Conservation (phyloP, 148 eudicot genomes). For the Fagopyrum esculentum region DNA sequence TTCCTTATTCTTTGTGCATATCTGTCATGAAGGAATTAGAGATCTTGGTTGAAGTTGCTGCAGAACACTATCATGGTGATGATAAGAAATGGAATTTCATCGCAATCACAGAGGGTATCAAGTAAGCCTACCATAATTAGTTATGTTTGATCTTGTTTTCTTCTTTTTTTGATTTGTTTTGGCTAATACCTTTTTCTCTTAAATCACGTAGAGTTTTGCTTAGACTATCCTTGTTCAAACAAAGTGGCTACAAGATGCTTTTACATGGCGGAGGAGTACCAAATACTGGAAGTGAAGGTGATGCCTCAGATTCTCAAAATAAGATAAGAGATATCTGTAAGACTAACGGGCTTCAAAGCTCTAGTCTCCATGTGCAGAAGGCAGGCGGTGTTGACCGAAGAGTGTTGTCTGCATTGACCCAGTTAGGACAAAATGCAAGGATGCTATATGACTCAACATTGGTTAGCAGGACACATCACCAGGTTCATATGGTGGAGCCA, state of each 20-base stretch:
- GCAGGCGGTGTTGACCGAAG: conserved; percentile 60
- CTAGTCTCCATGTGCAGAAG: conserved; percentile 30
- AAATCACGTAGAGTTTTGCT: conserved; percentile 46
- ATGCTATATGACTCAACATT: conserved; percentile 56
- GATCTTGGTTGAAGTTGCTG: conserved; percentile 87
- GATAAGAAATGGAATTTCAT: conserved; percentile 90
- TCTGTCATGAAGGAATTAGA: conserved; percentile 80
- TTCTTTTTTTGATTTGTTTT: neutral
- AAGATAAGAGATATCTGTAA: conserved; percentile 25
- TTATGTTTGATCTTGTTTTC: neutral
- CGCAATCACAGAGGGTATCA: conserved; percentile 59
- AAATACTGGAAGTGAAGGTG: conserved; percentile 29
- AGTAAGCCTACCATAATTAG: conserved; percentile 36
- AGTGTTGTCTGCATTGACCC: conserved; percentile 72
- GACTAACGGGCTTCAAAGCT: conserved; percentile 22
- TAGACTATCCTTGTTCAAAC: conserved; percentile 68
- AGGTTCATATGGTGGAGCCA: conserved; percentile 33
- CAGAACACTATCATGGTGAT: conserved; percentile 71
- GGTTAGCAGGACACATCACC: conserved; percentile 50
- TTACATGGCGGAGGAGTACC: conserved; percentile 80
- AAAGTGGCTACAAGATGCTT: conserved; percentile 88
- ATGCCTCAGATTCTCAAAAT: conserved; percentile 25
- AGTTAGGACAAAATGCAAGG: conserved; percentile 77
- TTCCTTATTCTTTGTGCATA: conserved; percentile 75
- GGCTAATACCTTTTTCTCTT: conserved; percentile 14